These are phyloP conservation scores for Setaria italica DNA, from an alignment of 202 grass and related monocot species.

Conservation along the genomic window DNA sequence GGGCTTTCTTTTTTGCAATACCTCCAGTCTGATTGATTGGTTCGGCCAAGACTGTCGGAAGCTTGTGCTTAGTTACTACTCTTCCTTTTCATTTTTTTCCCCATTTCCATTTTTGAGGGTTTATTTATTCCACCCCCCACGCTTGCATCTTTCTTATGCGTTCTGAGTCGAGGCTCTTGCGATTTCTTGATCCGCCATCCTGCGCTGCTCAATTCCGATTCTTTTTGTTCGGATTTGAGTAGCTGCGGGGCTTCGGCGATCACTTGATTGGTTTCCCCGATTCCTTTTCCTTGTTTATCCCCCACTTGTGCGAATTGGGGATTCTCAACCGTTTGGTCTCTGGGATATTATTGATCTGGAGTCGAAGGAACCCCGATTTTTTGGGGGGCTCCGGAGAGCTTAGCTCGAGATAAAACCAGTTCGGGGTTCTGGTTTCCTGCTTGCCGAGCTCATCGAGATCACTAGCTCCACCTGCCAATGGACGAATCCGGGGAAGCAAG, in stretches of 20 bases:
- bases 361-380: conserved; percentile 15
- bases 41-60: not conserved
- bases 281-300: not conserved
- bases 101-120: not conserved
- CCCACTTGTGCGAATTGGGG: conserved; percentile 27
- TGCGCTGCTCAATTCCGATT: conserved; percentile 11
- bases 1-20: not conserved
- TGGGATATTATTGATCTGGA: not conserved
- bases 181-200: conserved; percentile 38
- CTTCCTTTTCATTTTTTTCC: not conserved
- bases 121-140: conserved; percentile 15
- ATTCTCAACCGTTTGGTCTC: conserved; percentile 1
- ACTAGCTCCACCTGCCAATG: conserved; percentile 32
- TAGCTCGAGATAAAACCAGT: conserved; percentile 1
- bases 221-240: conserved; percentile 45
- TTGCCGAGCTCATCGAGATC: not conserved
- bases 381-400: not conserved
- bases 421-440: not conserved
- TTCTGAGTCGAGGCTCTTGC: not conserved
- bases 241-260: not conserved
- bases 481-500: conserved; percentile 74
- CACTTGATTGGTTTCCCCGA: conserved; percentile 5
- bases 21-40: not conserved
- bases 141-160: conserved; percentile 11
- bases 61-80: conserved; percentile 9